phyloP scores from a whole-genome alignment of 2,329 filamentous ascomycete genomes.

The Volutella citrinella region DNA sequence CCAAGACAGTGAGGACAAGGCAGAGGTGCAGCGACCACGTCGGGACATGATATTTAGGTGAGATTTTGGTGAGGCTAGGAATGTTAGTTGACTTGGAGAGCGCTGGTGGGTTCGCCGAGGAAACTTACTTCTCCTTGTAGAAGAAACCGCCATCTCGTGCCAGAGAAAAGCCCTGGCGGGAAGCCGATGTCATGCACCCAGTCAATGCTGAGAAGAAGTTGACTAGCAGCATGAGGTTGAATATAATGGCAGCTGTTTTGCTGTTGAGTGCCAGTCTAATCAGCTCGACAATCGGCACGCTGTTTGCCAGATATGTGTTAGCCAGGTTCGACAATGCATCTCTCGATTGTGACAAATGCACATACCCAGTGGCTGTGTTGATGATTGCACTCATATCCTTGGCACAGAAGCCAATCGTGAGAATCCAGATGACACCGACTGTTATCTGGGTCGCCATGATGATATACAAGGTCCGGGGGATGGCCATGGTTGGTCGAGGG shows the following conservation, averaged over 20 bases:
- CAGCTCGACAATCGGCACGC: conserved; percentile 1
- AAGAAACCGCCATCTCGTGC: conserved; percentile 5
- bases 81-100: too few species aligned
- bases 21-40: too few species aligned
- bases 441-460: neutral
- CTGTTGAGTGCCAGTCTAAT: neutral
- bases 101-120: too few species aligned
- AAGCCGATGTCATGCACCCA: neutral
- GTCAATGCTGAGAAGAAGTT: neutral
- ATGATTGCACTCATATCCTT: neutral
- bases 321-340: too few species aligned
- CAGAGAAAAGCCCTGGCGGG: conserved; percentile 3
- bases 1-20: too few species aligned
- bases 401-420: conserved; percentile 2
- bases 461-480: neutral
- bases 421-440: conserved; percentile 3
- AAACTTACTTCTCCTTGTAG: conserved; percentile 1
- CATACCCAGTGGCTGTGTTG: conserved; percentile 3
- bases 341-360: neutral
- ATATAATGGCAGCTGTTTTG: conserved; percentile 3
- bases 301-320: neutral
- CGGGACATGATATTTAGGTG: too few species aligned
- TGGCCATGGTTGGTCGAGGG: neutral
- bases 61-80: too few species aligned
- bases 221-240: conserved; percentile 1